These are phyloP conservation scores for Phytophthora capsici DNA, from an alignment of 352 stramenopile species.

Conservation along the genomic window DNA sequence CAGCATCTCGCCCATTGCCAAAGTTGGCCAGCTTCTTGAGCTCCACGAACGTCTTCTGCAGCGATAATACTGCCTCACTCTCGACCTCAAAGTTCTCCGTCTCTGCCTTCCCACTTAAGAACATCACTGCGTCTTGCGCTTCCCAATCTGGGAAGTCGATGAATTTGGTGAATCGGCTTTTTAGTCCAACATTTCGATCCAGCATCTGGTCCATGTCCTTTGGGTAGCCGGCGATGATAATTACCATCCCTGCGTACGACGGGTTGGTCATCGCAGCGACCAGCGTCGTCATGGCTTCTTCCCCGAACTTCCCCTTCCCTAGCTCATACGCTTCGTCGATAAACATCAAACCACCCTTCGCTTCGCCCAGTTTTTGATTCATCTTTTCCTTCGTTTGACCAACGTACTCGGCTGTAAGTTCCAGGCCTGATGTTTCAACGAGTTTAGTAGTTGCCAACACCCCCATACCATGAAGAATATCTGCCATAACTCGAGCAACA, in stretches of 20 bases:
- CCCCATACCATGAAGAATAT: slow-evolving; percentile 94
- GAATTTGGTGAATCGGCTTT: slow-evolving; percentile 90
- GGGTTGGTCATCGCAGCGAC: slow-evolving; percentile 90
- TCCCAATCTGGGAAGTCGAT: slow-evolving; percentile 92
- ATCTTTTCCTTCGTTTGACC: slow-evolving; percentile 92
- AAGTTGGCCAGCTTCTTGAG: slow-evolving; percentile 85
- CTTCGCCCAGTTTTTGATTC: slow-evolving; percentile 86
- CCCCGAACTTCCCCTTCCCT: slow-evolving; percentile 78
- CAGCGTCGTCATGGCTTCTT: slow-evolving; percentile 91
- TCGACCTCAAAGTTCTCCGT: slow-evolving; percentile 83
- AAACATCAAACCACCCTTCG: slow-evolving; percentile 92
- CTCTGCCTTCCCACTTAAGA: slow-evolving; percentile 53
- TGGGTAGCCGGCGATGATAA: slow-evolving; percentile 92
- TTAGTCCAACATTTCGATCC: slow-evolving; percentile 87
- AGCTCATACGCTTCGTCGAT: slow-evolving; percentile 94
- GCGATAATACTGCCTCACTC: slow-evolving; percentile 55
- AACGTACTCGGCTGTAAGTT: slow-evolving; percentile 89
- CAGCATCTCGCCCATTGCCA: slow-evolving; percentile 89
- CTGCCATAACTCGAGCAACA: slow-evolving; percentile 92
- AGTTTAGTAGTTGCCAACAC: slow-evolving; percentile 93
- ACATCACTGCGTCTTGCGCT: slow-evolving; percentile 77
- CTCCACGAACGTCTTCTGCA: slow-evolving; percentile 67
- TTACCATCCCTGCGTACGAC: slow-evolving; percentile 83
- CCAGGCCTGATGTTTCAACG: slow-evolving; percentile 85
- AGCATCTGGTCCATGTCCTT: slow-evolving; percentile 92